These are phyloP conservation scores for Eutypa lata DNA, from an alignment of 2,329 filamentous ascomycete genomes.

Conservation along the genomic window DNA sequence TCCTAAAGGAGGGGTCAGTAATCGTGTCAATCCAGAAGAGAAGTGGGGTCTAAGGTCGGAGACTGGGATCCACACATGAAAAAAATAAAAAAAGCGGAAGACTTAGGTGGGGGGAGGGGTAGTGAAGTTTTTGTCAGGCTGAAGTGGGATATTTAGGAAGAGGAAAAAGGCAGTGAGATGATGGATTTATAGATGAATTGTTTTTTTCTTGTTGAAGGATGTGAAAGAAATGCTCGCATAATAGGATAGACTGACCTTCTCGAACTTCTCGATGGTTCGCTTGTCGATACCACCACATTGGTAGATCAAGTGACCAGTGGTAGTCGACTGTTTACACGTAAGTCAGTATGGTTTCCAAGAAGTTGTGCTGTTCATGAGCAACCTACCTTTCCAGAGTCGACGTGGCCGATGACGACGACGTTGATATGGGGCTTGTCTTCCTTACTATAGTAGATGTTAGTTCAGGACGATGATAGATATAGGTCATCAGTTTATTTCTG, in stretches of 20 bases:
- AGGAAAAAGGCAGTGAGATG: too few species aligned
- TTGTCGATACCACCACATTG: slow-evolving; percentile 99
- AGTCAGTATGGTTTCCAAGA: slow-evolving; percentile 20
- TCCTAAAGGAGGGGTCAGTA: slow-evolving; percentile 57
- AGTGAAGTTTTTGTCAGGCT: background rate
- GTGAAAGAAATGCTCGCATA: too few species aligned
- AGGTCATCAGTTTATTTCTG: background rate
- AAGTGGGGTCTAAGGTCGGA: too few species aligned
- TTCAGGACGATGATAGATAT: slow-evolving; percentile 1
- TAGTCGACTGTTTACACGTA: slow-evolving; percentile 25
- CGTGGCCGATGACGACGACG: slow-evolving; percentile 94
- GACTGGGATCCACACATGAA: background rate
- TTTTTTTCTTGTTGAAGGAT: too few species aligned
- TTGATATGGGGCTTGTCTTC: slow-evolving; percentile 94
- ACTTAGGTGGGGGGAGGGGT: background rate
- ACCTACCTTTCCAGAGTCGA: slow-evolving; percentile 90
- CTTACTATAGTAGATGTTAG: slow-evolving; percentile 60
- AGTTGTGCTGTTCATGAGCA: slow-evolving; percentile 15
- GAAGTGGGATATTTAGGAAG: background rate
- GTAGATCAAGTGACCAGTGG: slow-evolving; percentile 95
- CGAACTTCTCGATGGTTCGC: slow-evolving; percentile 99
- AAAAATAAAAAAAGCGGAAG: background rate
- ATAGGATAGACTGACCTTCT: slow-evolving; percentile 73
- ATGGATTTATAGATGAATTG: too few species aligned
- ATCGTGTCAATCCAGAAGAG: background rate